Conservation (phyloP, 2,329 filamentous ascomycete genomes). For the Beauveria medogensis region DNA sequence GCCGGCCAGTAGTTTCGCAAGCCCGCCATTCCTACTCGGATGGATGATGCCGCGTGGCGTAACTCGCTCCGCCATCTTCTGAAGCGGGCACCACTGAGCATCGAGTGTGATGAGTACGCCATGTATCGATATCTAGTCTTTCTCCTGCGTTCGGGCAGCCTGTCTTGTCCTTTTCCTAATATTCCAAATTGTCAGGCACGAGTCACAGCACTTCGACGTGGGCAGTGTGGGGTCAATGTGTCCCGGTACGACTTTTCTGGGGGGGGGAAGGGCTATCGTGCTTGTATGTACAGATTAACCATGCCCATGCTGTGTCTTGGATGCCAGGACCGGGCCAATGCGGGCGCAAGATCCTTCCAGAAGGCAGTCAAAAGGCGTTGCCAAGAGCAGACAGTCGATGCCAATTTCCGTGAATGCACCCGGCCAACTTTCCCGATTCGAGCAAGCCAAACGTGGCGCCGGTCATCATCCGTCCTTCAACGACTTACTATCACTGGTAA, state of each 20-base stretch:
- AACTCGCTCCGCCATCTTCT: not conserved
- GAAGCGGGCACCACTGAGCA: slow-evolving; percentile 7
- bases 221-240: not conserved
- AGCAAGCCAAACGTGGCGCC: not conserved
- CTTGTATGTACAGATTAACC: no score
- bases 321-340: not conserved
- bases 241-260: not conserved
- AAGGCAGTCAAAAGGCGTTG: not conserved
- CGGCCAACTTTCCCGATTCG: not conserved
- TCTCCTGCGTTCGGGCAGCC: not conserved
- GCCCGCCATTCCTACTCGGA: slow-evolving; percentile 1
- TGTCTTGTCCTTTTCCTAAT: not conserved
- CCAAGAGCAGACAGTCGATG: not conserved
- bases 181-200: no score
- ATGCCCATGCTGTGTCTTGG: not conserved
- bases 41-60: slow-evolving; percentile 7
- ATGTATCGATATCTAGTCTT: not conserved
- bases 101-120: not conserved
- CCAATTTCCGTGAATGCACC: slow-evolving; percentile 1
- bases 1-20: not conserved
- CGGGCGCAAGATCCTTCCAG: no score
- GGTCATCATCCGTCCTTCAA: not conserved
- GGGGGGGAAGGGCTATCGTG: not conserved
- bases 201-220: not conserved
- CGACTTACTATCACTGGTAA: not conserved